Evolutionary conservation across 805 yeast genomes (phyloP).

Genomic region (Candida nemodendra): DNA sequence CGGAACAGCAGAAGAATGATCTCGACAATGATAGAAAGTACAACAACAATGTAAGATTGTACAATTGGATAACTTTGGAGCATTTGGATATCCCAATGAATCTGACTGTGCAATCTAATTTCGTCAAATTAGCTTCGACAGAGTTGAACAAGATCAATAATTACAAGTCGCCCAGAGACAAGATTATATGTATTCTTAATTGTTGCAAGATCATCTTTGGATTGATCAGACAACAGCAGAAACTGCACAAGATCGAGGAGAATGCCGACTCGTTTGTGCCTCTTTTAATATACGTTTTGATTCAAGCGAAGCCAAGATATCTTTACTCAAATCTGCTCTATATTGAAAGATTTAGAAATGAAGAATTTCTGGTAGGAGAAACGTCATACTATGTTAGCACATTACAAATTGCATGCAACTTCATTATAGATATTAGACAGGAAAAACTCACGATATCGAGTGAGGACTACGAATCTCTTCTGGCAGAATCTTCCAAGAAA

Average conservation of each 20-base stretch:
- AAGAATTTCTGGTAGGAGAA: constrained; percentile 79
- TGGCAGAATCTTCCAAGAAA: constrained; percentile 41
- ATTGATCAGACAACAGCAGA: constrained; percentile 58
- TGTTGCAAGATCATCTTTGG: constrained; percentile 93
- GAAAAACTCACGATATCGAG: constrained; percentile 60
- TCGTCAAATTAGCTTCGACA: constrained; percentile 61
- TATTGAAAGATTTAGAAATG: constrained; percentile 80
- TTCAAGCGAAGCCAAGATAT: constrained; percentile 63
- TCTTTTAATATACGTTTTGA: constrained; percentile 70
- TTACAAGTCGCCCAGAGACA: constrained; percentile 93
- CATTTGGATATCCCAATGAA: constrained; percentile 74
- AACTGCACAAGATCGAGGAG: constrained; percentile 51
- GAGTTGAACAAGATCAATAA: constrained; percentile 78
- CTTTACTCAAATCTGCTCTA: constrained; percentile 79
- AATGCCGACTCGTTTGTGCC: constrained; percentile 97
- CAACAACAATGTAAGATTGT: constrained; percentile 32
- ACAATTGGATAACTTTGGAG: constrained; percentile 61
- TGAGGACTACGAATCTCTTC: constrained; percentile 56
- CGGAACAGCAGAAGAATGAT: constrained; percentile 61
- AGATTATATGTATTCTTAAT: constrained; percentile 85
- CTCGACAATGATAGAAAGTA: constrained; percentile 65
- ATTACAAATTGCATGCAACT: constrained; percentile 84
- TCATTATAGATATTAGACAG: constrained; percentile 59
- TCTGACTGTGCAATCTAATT: constrained; percentile 47
- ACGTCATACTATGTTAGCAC: constrained; percentile 88